Evolutionary conservation across 805 yeast genomes (phyloP).

Genomic region (Lachancea waltii): DNA sequence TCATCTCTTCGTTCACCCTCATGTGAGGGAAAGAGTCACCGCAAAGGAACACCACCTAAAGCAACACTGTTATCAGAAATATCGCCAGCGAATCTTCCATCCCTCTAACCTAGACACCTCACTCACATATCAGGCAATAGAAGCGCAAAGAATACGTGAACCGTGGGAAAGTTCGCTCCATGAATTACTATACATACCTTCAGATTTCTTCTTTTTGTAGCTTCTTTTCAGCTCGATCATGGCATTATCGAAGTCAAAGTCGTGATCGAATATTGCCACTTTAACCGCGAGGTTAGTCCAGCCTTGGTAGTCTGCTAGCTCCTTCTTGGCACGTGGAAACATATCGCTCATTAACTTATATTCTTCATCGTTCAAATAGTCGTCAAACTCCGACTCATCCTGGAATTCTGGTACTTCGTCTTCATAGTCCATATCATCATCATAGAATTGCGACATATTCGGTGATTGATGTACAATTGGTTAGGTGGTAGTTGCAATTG

Average conservation of each 20-base stretch:
- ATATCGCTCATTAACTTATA: constrained; percentile 37
- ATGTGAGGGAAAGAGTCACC: not conserved
- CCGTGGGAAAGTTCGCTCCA: constrained; percentile 1
- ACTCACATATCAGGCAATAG: constrained; percentile 1
- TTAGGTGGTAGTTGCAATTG: not conserved
- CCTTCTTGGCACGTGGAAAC: constrained; percentile 40
- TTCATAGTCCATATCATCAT: constrained; percentile 22
- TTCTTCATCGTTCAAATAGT: constrained; percentile 33
- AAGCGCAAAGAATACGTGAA: constrained; percentile 6
- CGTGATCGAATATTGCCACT: constrained; percentile 46
- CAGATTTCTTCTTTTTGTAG: constrained; percentile 27
- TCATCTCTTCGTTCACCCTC: constrained; percentile 2
- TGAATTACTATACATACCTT: constrained; percentile 41
- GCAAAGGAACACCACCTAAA: not conserved
- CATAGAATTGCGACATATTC: constrained; percentile 13
- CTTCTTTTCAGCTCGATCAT: constrained; percentile 34
- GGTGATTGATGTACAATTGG: too few species aligned
- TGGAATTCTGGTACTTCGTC: constrained; percentile 32
- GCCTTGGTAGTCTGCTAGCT: constrained; percentile 38
- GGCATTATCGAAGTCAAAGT: constrained; percentile 43
- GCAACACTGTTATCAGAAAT: too few species aligned
- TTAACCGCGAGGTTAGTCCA: constrained; percentile 41
- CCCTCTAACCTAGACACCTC: constrained; percentile 1
- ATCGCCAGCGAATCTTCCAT: too few species aligned
- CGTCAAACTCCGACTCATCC: constrained; percentile 37